Base-by-base conservation (phyloP, 495 filamentous ascomycete genomes). In the Bombardia bombarda region DNA sequence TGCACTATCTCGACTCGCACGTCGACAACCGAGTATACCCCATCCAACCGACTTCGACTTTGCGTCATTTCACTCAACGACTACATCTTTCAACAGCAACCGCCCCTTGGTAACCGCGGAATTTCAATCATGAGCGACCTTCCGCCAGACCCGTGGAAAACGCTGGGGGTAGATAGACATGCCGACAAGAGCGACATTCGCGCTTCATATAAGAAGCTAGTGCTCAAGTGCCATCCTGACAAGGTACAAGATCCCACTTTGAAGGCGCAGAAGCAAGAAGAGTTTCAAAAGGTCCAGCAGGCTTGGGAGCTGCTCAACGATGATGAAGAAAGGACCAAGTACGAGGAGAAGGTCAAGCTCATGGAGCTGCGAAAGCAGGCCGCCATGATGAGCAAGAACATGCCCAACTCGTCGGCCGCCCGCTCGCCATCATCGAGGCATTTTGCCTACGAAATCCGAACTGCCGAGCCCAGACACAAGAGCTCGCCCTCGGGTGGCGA, bases 231-330 rank as follows among this genome's bases (percentile, higher is more conserved):
- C 58, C 92, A 98, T 58, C 92, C 92, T 24, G 92, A 98, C 72
- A 97, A 97, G 69, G 78, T 96, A 38, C 78, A 87, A 53, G 68
- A 72, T 33, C 84, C 93, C 47, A 74, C 81, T 50, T 70, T 82
- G 21, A 73, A 70, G 55, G 65, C 63, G 17, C 65, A 75, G 49
- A 92, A 89, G 57, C 75, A 80, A 43, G 80, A 86, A 43, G 79
- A 94, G 66, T 98, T 96, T 60, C 87, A 96, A 63, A 82, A 82
- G 61, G 87, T 97, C 24, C 90, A 96, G 61, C 77, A 89, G 49
- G 87, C 92, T 35, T 98, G 93, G 61, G 92, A 97, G 64, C 69
- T 93, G 12, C 77, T 98, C 33, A 87, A 80, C 56, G 85, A 96
- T 58, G 83, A 89, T 21, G 68, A 65, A 3, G 77, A 78, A 46